These are phyloP conservation scores for Boeremia exigua DNA, from an alignment of 2,329 filamentous ascomycete species.

Conservation along the genomic window DNA sequence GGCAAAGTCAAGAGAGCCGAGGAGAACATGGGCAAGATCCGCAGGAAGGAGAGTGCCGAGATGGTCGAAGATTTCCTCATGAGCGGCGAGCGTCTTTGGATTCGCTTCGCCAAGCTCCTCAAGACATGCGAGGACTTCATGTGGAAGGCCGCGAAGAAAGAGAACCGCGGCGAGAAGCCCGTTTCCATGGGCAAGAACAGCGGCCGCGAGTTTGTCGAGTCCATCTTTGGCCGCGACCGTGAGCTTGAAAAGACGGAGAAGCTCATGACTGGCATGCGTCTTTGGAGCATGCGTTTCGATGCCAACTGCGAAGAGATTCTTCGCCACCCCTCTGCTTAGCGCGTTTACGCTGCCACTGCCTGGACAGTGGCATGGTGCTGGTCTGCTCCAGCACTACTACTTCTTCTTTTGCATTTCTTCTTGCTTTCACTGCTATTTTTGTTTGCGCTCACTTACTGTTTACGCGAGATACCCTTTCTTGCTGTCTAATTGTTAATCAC, in stretches of 20 bases:
- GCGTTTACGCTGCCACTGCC: slow-evolving; percentile 20
- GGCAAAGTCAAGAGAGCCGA: slow-evolving; percentile 93
- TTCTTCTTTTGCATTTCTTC: slow-evolving; percentile 1
- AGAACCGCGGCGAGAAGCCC: slow-evolving; percentile 66
- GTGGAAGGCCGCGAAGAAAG: slow-evolving; percentile 82
- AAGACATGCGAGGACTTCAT: slow-evolving; percentile 94
- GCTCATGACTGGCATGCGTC: slow-evolving; percentile 85
- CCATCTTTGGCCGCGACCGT: slow-evolving; percentile 89
- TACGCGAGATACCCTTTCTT: slow-evolving; percentile 50
- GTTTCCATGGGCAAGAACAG: slow-evolving; percentile 84
- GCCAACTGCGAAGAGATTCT: slow-evolving; percentile 95
- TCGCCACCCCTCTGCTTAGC: slow-evolving; percentile 54
- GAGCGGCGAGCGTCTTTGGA: slow-evolving; percentile 83
- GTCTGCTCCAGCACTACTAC: slow-evolving; percentile 21
- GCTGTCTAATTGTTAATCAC: slow-evolving; percentile 47
- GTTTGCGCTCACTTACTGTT: slow-evolving; percentile 39
- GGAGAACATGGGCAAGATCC: slow-evolving; percentile 75
- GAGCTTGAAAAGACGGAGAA: slow-evolving; percentile 90
- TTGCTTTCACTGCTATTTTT: slow-evolving; percentile 11
- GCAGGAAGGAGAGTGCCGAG: slow-evolving; percentile 74
- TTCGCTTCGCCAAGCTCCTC: slow-evolving; percentile 83
- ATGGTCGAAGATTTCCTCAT: slow-evolving; percentile 90
- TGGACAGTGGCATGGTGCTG: slow-evolving; percentile 36
- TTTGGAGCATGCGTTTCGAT: slow-evolving; percentile 94
- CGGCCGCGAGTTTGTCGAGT: slow-evolving; percentile 93